Conservation (phyloP, 2,329 filamentous ascomycete genomes). For the Aspergillus fijiensis region DNA sequence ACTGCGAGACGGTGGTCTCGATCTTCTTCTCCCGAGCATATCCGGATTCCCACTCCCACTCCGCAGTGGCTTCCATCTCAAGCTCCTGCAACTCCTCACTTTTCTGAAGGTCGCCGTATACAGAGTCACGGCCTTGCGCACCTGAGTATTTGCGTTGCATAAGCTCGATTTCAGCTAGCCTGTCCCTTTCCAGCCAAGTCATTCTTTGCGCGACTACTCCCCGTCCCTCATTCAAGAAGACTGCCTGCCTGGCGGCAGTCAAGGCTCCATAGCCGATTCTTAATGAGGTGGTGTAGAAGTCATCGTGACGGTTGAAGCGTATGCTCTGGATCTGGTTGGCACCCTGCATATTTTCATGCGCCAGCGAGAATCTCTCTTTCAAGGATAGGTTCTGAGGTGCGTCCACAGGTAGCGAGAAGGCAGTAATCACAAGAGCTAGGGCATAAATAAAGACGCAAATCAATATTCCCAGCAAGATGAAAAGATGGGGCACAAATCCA, state of each 20-base stretch:
- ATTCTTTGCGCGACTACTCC: conserved; percentile 69
- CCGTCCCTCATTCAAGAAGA: conserved; percentile 88
- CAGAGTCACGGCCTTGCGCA: conserved; percentile 16
- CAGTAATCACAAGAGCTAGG: conserved; percentile 73
- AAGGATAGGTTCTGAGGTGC: conserved; percentile 47
- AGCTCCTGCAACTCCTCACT: conserved; percentile 36
- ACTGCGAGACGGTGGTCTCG: conserved; percentile 38
- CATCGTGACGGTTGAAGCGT: conserved; percentile 79
- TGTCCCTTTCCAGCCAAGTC: conserved; percentile 91
- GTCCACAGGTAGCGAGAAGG: conserved; percentile 61
- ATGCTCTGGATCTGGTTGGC: conserved; percentile 82
- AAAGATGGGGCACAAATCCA: conserved; percentile 89
- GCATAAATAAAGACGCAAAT: conserved; percentile 75
- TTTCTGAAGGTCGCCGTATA: conserved; percentile 28
- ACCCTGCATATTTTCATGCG: conserved; percentile 88
- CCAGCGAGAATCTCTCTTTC: conserved; percentile 63
- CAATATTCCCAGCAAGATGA: conserved; percentile 76
- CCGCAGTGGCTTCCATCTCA: conserved; percentile 26
- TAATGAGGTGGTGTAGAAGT: conserved; percentile 90
- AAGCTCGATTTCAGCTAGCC: conserved; percentile 71
- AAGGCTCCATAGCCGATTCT: conserved; percentile 84
- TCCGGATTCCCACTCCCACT: conserved; percentile 46
- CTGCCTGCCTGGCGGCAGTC: conserved; percentile 91
- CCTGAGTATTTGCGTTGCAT: conserved; percentile 35
- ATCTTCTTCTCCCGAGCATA: conserved; percentile 48